These are phyloP conservation scores for Hemisphaericaspora lyxosophila DNA, from an alignment of 1,139 yeast genomes.

Conservation along the genomic window DNA sequence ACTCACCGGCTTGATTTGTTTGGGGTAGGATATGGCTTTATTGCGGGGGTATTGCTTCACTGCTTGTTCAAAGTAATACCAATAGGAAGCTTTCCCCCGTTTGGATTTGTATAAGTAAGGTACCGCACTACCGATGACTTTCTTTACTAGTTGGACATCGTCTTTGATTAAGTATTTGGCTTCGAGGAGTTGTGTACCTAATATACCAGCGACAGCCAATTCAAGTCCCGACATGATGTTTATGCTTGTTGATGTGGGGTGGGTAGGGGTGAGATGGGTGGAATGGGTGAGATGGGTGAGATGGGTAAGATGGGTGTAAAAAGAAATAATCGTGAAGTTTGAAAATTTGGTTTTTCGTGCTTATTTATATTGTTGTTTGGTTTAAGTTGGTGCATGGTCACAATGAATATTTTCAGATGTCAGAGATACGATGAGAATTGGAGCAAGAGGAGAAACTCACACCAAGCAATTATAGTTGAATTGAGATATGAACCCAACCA, in stretches of 20 bases:
- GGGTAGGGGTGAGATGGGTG: too few species aligned
- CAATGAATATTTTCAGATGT: too few species aligned
- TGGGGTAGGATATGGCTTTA: slow-evolving; percentile 61
- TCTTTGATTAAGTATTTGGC: slow-evolving; percentile 53
- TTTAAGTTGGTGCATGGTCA: too few species aligned
- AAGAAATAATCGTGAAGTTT: too few species aligned
- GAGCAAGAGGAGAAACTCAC: too few species aligned
- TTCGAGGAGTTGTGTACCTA: slow-evolving; percentile 49
- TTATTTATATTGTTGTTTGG: too few species aligned
- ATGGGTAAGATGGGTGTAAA: too few species aligned
- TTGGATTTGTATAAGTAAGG: slow-evolving; percentile 45
- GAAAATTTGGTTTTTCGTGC: too few species aligned
- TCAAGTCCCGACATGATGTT: slow-evolving; percentile 37
- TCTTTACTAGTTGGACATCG: slow-evolving; percentile 50
- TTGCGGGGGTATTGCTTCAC: slow-evolving; percentile 52
- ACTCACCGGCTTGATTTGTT: slow-evolving; percentile 45
- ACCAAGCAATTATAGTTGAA: too few species aligned
- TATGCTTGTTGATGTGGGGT: background rate
- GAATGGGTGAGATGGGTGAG: too few species aligned
- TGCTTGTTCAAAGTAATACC: slow-evolving; percentile 62
- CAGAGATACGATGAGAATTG: too few species aligned
- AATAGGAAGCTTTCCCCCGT: slow-evolving; percentile 56
- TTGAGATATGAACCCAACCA: too few species aligned
- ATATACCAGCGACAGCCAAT: slow-evolving; percentile 44
- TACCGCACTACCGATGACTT: slow-evolving; percentile 39